A percentile compares a stretch with the other conserved stretches of the same genome.
These are phyloP conservation scores for Jackrogersella minutella DNA, from an alignment of 495 filamentous ascomycete genomes.

Conservation along the genomic window DNA sequence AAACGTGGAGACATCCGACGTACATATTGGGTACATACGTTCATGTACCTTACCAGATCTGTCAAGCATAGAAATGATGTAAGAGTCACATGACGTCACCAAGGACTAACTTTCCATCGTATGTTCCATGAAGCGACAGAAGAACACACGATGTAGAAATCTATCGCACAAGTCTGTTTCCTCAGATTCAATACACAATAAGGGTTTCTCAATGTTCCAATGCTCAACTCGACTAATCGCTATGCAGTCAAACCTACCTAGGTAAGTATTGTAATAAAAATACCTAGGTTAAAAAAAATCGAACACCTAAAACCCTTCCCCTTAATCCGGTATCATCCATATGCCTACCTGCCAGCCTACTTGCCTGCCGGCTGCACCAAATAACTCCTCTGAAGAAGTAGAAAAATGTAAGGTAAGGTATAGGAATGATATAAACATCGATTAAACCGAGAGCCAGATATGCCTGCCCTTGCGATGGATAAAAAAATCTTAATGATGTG, in stretches of 20 bases:
- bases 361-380: neutral
- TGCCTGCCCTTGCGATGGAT: conserved; percentile 4
- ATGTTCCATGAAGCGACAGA: too few species aligned
- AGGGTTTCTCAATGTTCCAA: neutral
- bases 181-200: neutral
- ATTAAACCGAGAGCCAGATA: conserved; percentile 16
- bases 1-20: neutral
- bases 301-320: neutral
- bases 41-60: too few species aligned
- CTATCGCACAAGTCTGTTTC: too few species aligned
- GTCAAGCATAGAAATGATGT: too few species aligned
- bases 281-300: too few species aligned
- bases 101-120: too few species aligned
- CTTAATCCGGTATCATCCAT: conserved; percentile 19
- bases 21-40: too few species aligned
- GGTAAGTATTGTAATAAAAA: too few species aligned
- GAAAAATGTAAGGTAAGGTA: neutral
- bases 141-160: too few species aligned
- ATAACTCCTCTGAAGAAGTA: neutral
- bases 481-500: conserved; percentile 11
- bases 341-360: neutral
- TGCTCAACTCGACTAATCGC: conserved; percentile 16
- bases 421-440: conserved; percentile 9
- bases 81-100: too few species aligned
- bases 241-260: conserved; percentile 31